Conservation (phyloP, 139 green algal genomes). For the Chlamydomonas schloesseri region DNA sequence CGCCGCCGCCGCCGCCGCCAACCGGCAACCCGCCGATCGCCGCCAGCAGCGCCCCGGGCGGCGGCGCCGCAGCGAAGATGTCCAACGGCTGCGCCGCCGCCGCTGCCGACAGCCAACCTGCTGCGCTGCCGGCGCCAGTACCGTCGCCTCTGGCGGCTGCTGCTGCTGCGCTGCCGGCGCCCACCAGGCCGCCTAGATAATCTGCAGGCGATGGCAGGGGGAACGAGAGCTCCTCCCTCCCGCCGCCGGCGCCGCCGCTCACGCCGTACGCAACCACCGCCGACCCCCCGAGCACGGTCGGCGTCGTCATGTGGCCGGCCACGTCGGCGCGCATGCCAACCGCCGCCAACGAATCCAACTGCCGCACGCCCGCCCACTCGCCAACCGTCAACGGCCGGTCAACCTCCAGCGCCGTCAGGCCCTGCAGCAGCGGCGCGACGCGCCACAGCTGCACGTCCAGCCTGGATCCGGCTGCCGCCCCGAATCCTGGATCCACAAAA, state of each 20-base stretch:
- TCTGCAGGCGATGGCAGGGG: neutral
- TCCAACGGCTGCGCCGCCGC: neutral
- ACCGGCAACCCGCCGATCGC: no score
- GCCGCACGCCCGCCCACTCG: neutral
- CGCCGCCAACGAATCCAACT: slow-evolving; percentile 2
- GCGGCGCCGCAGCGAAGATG: neutral
- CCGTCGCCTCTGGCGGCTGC: no score
- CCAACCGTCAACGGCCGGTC: neutral
- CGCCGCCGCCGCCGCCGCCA: no score
- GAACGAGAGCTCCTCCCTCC: neutral
- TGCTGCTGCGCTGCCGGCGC: no score
- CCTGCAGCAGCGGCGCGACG: neutral
- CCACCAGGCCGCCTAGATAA: no score
- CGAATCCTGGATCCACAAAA: no score
- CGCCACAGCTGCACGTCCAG: neutral
- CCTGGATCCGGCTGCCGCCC: neutral
- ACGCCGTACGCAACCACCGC: neutral
- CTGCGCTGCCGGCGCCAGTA: no score
- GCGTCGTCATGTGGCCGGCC: neutral
- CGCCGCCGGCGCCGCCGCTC: no score
- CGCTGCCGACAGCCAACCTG: no score
- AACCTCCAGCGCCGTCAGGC: neutral
- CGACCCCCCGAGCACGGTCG: neutral
- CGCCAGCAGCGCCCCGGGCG: no score
- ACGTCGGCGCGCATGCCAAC: neutral